Base-by-base conservation (phyloP, 345 rosid genomes). In the Lepidium sativum region DNA sequence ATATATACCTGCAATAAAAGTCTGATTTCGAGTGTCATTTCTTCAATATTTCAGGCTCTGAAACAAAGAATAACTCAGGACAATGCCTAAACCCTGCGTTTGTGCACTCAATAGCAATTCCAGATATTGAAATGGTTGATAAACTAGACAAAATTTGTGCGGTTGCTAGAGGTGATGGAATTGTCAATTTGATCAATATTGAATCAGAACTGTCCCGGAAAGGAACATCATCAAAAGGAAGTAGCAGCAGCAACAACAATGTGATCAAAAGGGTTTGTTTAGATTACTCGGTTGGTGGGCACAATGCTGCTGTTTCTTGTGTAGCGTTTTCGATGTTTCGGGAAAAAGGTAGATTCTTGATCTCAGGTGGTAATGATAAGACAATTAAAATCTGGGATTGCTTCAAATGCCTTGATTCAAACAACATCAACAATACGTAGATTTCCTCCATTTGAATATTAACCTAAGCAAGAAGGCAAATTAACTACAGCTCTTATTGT, bases 351-450 rank as follows among this genome's bases (percentile, higher is more conserved):
- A 83, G 82, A 61, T 87, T 79, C 74, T 66, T 89, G 61, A 67
- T 89, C 64, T 87, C 97, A 0, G 96, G 97, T 3, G 96, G 99
- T 43, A 94, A 89, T 56, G 96, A 89, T 60, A 94, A 94, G 77
- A 75, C 81, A 1, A 77, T 94, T 27, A 89, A 89, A 65, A 73
- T 94, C 12, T 94, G 96, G 96, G 83, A 87, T 77, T 78, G 81
- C 72, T 78, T 74, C 37, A 72, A 54, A 67, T 80, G 79, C 80
- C 74, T 69, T 54, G 80, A 72, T 51, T 57, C 72, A 52, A 78
- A 58, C 37, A 77, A 63, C 62, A 77, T 34, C 39, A 72, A 73
- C 52, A 63, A 60, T 37, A 65, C 57, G 63, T 47, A 34, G 80
- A 76, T 54, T 32, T 78, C 65, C 80, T 86, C 40, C 84, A 67